Percentiles rank a stretch among this genome's conserved stretches.
Conservation (phyloP, 768 basidiomycete species). For the Guyanaporus albipodus region DNA sequence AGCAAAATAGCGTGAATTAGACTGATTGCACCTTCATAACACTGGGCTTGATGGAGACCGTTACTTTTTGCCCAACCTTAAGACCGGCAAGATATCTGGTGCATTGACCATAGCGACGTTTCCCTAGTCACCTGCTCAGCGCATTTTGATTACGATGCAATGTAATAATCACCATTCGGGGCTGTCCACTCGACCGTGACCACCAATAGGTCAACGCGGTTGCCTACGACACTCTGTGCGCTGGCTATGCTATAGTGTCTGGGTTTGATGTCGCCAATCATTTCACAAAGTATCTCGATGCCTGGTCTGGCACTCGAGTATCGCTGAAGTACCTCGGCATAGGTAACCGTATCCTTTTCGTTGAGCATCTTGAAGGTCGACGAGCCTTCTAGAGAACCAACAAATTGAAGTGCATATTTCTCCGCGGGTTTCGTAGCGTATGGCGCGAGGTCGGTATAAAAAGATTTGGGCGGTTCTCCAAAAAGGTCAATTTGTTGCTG, state of each 20-base stretch:
- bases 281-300: conserved; percentile 80
- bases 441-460: conserved; percentile 83
- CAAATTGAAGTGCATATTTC: conserved; percentile 80
- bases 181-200: conserved; percentile 95
- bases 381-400: conserved; percentile 87
- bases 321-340: conserved; percentile 77
- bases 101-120: conserved; percentile 86
- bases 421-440: conserved; percentile 70
- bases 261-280: conserved; percentile 94
- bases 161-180: conserved; percentile 59
- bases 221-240: conserved; percentile 90
- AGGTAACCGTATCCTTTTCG: conserved; percentile 93
- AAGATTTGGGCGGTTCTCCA: conserved; percentile 92
- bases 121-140: conserved; percentile 43
- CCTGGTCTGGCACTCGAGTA: conserved; percentile 78
- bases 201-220: conserved; percentile 90
- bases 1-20: background rate
- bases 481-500: conserved; percentile 98
- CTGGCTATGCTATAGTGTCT: conserved; percentile 98
- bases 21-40: conserved; percentile 84
- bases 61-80: conserved; percentile 85
- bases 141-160: background rate
- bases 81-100: conserved; percentile 90
- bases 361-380: conserved; percentile 93
- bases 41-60: conserved; percentile 96